Evolutionary conservation across 2,329 filamentous ascomycete genomes (phyloP).

Genomic region (Aspergillus ochraceoroseus): DNA sequence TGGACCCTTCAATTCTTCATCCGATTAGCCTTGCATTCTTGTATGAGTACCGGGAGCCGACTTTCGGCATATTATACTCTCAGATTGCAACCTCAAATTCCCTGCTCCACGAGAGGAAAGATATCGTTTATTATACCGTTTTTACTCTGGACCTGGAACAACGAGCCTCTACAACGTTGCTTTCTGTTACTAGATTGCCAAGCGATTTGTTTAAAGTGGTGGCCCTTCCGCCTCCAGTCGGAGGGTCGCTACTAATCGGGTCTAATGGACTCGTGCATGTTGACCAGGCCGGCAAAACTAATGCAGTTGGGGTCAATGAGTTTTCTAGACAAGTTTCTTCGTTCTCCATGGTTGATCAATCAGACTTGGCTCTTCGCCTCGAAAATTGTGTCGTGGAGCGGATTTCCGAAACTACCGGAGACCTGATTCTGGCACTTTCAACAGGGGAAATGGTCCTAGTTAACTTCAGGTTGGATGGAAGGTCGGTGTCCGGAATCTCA

Average conservation of each 20-base stretch:
- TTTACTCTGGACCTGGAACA: constrained; percentile 94
- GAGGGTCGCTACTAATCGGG: constrained; percentile 80
- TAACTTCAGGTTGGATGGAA: constrained; percentile 80
- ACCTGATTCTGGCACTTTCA: constrained; percentile 75
- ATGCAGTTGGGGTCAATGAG: constrained; percentile 85
- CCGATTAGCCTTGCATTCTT: constrained; percentile 89
- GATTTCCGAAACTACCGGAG: constrained; percentile 69
- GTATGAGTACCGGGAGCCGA: constrained; percentile 95
- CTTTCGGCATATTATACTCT: constrained; percentile 88
- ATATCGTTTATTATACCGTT: constrained; percentile 84
- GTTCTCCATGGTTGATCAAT: constrained; percentile 82
- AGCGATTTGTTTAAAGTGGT: constrained; percentile 81
- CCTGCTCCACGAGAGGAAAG: constrained; percentile 69
- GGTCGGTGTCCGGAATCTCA: constrained; percentile 82
- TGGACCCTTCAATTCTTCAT: constrained; percentile 82
- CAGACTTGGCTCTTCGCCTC: constrained; percentile 69
- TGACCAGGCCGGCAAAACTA: constrained; percentile 90
- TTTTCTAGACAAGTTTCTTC: constrained; percentile 78
- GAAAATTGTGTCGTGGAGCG: constrained; percentile 76
- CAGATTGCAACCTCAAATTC: constrained; percentile 67
- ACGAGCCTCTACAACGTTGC: constrained; percentile 83
- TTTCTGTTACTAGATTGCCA: constrained; percentile 78
- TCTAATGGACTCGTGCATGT: constrained; percentile 90
- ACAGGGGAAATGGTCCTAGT: constrained; percentile 71
- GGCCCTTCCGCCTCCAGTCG: constrained; percentile 77